These are phyloP conservation scores for Trichoderma oligosporum DNA, from an alignment of 2,329 filamentous ascomycete genomes.

Conservation along the genomic window DNA sequence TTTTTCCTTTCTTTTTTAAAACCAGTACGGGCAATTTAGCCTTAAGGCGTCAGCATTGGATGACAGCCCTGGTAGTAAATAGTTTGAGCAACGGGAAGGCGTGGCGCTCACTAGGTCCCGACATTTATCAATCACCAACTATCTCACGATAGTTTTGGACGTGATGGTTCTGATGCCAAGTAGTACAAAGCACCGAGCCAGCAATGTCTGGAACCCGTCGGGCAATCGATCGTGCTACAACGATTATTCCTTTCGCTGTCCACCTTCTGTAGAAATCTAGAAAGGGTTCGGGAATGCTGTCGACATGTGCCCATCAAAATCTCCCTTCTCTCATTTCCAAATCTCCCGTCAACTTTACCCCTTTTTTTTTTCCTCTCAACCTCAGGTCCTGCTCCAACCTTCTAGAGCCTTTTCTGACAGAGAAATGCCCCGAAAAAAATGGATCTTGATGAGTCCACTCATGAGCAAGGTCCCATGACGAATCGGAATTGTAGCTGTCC, in stretches of 20 bases:
- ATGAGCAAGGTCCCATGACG: neutral
- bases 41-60: neutral
- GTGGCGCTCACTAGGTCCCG: constrained; percentile 16
- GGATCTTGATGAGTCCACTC: constrained; percentile 15
- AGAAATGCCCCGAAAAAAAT: constrained; percentile 1
- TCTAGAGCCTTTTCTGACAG: constrained; percentile 13
- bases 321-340: constrained; percentile 2
- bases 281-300: neutral
- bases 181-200: no score
- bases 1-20: neutral
- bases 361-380: neutral
- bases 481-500: constrained; percentile 19
- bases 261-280: neutral
- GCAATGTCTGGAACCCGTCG: no score
- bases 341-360: neutral
- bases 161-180: no score
- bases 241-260: no score
- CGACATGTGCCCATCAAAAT: neutral
- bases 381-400: neutral
- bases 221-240: neutral
- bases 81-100: constrained; percentile 6
- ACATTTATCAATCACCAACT: neutral
- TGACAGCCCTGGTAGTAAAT: neutral
- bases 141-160: constrained; percentile 1
- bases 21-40: neutral